Conservation (phyloP, 73 alveolate species). For the Blepharisma stoltei region DNA sequence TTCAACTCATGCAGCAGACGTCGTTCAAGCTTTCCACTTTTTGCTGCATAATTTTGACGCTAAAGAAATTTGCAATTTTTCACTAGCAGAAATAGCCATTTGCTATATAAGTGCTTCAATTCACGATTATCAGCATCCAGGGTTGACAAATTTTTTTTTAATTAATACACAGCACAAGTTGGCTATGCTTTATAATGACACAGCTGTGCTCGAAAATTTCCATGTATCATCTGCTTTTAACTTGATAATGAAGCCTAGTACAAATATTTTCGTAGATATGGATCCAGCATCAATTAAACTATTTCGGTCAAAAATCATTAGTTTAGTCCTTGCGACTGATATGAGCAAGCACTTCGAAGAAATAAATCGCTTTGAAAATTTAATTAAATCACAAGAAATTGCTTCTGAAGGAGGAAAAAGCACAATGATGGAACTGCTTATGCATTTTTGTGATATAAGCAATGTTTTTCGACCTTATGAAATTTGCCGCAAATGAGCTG, state of each 20-base stretch:
- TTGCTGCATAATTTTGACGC: neutral
- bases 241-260: neutral
- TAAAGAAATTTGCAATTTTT: neutral
- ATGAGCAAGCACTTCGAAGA: conserved; percentile 48
- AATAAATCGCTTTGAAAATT: conserved; percentile 5
- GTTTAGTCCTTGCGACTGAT: conserved; percentile 44
- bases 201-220: conserved; percentile 29
- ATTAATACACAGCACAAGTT: conserved; percentile 45
- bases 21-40: conserved; percentile 34
- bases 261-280: neutral
- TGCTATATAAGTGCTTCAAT: conserved; percentile 32
- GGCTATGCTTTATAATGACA: conserved; percentile 64
- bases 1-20: conserved; percentile 48
- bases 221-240: conserved; percentile 9
- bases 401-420: conserved; percentile 21
- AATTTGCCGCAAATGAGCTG: conserved; percentile 65
- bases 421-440: conserved; percentile 13
- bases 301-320: conserved; percentile 23
- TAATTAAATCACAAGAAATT: conserved; percentile 21
- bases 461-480: conserved; percentile 57
- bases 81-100: neutral
- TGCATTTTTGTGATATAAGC: conserved; percentile 45
- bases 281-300: neutral
- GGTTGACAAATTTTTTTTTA: conserved; percentile 54
- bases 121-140: conserved; percentile 75